phyloP scores from a whole-genome alignment of 306 rosid species.

The Sesbania bispinosa region DNA sequence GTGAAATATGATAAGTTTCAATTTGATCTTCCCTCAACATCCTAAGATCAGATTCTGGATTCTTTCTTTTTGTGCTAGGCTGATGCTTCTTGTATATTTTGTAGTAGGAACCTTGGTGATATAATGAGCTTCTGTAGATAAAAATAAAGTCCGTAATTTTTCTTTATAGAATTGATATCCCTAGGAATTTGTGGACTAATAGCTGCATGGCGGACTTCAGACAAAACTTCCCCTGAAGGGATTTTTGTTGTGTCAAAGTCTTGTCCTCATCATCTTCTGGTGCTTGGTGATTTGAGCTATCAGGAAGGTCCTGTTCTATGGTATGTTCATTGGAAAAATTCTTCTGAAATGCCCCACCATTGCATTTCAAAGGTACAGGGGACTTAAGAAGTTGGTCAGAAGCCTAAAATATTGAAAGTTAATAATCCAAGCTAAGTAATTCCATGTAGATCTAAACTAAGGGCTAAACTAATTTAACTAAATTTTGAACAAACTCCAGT shows the following conservation, averaged over 20 bases:
- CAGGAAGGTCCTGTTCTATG: slow-evolving; percentile 9
- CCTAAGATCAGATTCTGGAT: slow-evolving; percentile 34
- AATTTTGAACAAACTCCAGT: too few species aligned
- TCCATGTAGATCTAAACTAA: too few species aligned
- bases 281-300: slow-evolving; percentile 22
- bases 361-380: slow-evolving; percentile 22
- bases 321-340: slow-evolving; percentile 19
- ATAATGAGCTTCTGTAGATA: slow-evolving; percentile 50
- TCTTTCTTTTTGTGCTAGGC: slow-evolving; percentile 52
- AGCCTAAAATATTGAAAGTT: too few species aligned
- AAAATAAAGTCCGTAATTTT: slow-evolving; percentile 36
- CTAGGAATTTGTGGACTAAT: slow-evolving; percentile 23
- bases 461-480: too few species aligned
- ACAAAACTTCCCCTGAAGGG: slow-evolving; percentile 34
- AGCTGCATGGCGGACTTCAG: slow-evolving; percentile 43
- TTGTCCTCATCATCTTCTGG: slow-evolving; percentile 28
- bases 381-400: slow-evolving; percentile 19
- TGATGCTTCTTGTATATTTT: slow-evolving; percentile 33
- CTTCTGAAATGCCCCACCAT: slow-evolving; percentile 25
- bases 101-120: slow-evolving; percentile 41
- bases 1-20: slow-evolving; percentile 7
- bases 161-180: slow-evolving; percentile 24
- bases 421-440: too few species aligned
- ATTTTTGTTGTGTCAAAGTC: slow-evolving; percentile 37
- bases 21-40: slow-evolving; percentile 19